A percentile compares a stretch with the other conserved stretches of the same genome.
These are phyloP conservation scores for Pythium periplocum DNA, from an alignment of 352 stramenopile genomes.

Conservation along the genomic window DNA sequence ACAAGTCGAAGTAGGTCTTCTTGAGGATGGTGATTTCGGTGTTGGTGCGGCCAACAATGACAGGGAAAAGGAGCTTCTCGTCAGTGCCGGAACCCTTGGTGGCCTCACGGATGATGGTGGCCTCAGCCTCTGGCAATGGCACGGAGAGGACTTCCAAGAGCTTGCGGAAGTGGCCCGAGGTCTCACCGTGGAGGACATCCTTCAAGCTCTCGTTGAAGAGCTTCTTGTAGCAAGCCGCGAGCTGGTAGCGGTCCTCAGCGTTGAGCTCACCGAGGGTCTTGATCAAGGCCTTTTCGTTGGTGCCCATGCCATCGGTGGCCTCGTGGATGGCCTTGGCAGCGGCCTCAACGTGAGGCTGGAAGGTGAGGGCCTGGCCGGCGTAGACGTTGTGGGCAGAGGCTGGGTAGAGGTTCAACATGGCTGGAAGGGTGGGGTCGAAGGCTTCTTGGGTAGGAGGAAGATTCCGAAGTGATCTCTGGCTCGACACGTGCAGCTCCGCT, in stretches of 20 bases:
- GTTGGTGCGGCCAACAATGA: conserved; percentile 62
- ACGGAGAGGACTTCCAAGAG: conserved; percentile 50
- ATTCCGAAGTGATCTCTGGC: conserved; percentile 23
- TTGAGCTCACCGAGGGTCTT: conserved; percentile 48
- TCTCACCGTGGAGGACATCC: conserved; percentile 56
- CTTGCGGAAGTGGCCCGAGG: conserved; percentile 56
- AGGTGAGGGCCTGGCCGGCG: conserved; percentile 38
- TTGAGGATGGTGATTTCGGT: conserved; percentile 73
- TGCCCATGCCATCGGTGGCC: conserved; percentile 63
- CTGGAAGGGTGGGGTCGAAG: conserved; percentile 2
- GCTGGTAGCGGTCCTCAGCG: conserved; percentile 53
- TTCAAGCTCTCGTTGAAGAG: conserved; percentile 54
- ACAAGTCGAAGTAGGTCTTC: conserved; percentile 69
- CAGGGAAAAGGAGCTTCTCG: conserved; percentile 67
- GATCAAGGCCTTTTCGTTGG: conserved; percentile 47
- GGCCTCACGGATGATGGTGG: conserved; percentile 48
- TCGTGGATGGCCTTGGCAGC: conserved; percentile 49
- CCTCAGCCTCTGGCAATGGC: conserved; percentile 61
- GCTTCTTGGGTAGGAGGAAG: conserved; percentile 6
- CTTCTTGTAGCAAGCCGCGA: conserved; percentile 60
- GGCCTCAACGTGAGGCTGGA: conserved; percentile 41
- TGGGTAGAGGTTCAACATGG: conserved; percentile 74
- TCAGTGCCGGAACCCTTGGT: conserved; percentile 67
- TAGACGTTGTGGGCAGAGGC: conserved; percentile 56
- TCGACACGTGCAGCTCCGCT: too few relatives aligned